Base-by-base conservation (phyloP, 129 eudicot genomes). In the Escallonia rubra region DNA sequence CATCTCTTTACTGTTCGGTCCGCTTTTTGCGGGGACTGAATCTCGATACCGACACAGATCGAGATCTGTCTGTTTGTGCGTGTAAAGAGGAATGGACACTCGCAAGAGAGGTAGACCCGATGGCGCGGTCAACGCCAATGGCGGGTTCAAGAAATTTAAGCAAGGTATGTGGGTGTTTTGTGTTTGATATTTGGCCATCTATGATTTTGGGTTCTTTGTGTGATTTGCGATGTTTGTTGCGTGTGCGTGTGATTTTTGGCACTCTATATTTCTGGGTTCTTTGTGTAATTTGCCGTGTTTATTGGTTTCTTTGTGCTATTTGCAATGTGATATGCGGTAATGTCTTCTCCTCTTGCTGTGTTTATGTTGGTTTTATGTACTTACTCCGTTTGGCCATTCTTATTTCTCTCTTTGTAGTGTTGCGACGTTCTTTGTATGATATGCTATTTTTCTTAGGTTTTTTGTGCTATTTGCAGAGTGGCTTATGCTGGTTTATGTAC, bases 111-210 rank as follows among this genome's bases (percentile, higher is more conserved):
- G 69, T 50, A 61, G 84, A 64, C 74, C 63, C 47, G 84, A 81
- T 43, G 53, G 57, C 41, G 68, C 11, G 8, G n/a, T 51, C 53
- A 72, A 72, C 6, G 73, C 64, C 53, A 85, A 89, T 72, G 94
- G 94, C 68, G 86, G 76, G 23, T 44, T 71, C 61, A 86, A 90
- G 88, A 90, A 84, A 82, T 60, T 66, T 65, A 90, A 81, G 52
- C 76, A 83, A 76, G 91, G 96, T 87, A 59, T 9, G 55, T 59
- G 46, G 55, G 52, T 2, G 38, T 48, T 15, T 61, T 39, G 10
- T 45, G 7, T 55, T 80, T 39, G 43, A 51, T 41, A 7, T 60
- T 62, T 38, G 12, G 14, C 11, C 11, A 7, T 14, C 15, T 12
- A 23, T 14, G 2, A 40, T 64, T 57, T 43, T 38, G 34, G 34